Evolutionary conservation across 768 basidiomycete species (phyloP), one percentile per base, ranked within the genome.

Genomic region (Suillus bovinus): DNA sequence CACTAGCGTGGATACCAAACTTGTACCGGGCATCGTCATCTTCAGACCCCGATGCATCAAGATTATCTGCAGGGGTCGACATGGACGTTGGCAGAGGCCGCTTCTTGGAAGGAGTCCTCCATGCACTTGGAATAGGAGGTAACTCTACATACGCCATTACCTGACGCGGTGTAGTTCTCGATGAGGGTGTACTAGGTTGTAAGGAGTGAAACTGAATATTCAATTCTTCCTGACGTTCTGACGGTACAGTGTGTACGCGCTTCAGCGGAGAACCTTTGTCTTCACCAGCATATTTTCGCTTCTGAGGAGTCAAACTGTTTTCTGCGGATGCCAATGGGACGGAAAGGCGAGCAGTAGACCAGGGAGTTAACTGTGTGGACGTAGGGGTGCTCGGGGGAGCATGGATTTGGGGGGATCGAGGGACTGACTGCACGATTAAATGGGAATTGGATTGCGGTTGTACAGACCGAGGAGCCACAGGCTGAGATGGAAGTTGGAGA

Each of bases 251-350:
- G 59, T 82, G 78, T 47, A 79, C 63, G 59, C 91, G 88, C 73
- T 93, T 92, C 49, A 81, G 69, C 8, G 82, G 81, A 0, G 91
- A 89, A 0, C 89, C 87, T 41, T 82, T 78, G 6, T 89, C 76
- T 46, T 84, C 78, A 29, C 84, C 84, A 4, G 79, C 79, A 3
- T 82, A 78, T 68, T 92, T 93, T 57, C 91, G 83, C 70, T 94
- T 94, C 56, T 81, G 82, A 11, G 91, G 89, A 0, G 90, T 90
- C 9, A 81, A 67, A 13, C 72, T 65, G 16, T 69, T 65, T 13
- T 69, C 36, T 29, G 20, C 10, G n/a, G 55, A 31, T 58, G 24
- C 8, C n/a, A 20, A 16, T 0, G 81, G 76, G n/a, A 88, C 73
- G 16, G 86, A 85, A 70, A 87, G 85, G 54, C 78, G 62, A 50